A percentile compares a stretch with the other conserved stretches of the same genome.
Evolutionary conservation across 805 yeast species (phyloP).

Genomic region (Candida pseudoglaebosa): DNA sequence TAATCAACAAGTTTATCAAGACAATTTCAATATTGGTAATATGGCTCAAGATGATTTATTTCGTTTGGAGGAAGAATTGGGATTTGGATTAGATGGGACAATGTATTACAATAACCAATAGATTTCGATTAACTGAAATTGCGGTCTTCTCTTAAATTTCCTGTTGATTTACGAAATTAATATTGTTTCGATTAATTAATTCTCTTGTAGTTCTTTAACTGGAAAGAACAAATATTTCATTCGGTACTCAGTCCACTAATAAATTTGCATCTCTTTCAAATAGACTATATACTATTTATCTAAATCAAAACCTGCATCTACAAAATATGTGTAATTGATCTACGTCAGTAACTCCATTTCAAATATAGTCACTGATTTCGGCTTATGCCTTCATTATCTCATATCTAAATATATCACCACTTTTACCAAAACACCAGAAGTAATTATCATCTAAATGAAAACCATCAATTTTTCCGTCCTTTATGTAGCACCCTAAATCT

Average conservation of each 20-base stretch:
- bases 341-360: too few species aligned
- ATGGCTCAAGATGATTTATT: conserved; percentile 25
- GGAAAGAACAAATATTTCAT: too few species aligned
- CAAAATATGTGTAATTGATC: too few species aligned
- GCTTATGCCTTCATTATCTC: conserved; percentile 6
- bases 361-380: too few species aligned
- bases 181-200: too few species aligned
- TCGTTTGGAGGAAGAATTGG: conserved; percentile 40
- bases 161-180: too few species aligned
- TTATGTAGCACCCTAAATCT: conserved; percentile 29
- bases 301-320: background rate
- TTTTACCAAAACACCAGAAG: conserved; percentile 37
- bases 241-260: background rate
- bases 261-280: background rate
- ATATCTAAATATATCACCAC: conserved; percentile 38
- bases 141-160: too few species aligned
- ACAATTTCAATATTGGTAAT: conserved; percentile 7
- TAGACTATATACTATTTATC: background rate
- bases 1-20: conserved; percentile 8
- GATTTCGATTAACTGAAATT: too few species aligned
- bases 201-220: too few species aligned
- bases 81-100: conserved; percentile 43
- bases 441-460: conserved; percentile 22
- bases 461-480: conserved; percentile 34
- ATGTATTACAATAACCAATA: conserved; percentile 9